Percentiles rank a stretch among this genome's conserved stretches.
Evolutionary conservation across 129 eudicot genomes (phyloP).

Genomic region (Pittosporum tobira): DNA sequence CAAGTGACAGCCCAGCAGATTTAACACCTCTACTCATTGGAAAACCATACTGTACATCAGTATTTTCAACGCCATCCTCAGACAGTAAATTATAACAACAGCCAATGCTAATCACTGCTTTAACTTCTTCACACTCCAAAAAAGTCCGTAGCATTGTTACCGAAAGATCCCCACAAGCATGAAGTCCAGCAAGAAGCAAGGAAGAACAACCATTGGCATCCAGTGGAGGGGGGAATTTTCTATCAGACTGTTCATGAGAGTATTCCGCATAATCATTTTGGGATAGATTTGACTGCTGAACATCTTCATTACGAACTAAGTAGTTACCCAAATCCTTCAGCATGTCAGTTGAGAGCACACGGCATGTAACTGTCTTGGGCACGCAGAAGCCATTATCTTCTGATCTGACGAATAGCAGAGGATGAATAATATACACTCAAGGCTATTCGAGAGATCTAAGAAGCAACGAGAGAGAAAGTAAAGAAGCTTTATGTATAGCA

Average conservation of each 20-base stretch:
- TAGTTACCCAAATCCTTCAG: constrained; percentile 47
- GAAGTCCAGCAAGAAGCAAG: constrained; percentile 88
- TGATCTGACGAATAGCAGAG: constrained; percentile 29
- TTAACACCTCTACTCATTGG: constrained; percentile 62
- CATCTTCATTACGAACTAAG: constrained; percentile 20
- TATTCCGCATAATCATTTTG: constrained; percentile 11
- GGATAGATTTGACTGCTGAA: constrained; percentile 10
- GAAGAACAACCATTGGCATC: constrained; percentile 21
- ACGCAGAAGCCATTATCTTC: constrained; percentile 31
- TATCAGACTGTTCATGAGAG: constrained; percentile 14
- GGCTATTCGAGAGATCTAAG: not conserved
- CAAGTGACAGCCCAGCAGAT: constrained; percentile 41
- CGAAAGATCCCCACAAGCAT: constrained; percentile 94
- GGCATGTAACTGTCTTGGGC: constrained; percentile 74
- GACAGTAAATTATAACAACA: constrained; percentile 92
- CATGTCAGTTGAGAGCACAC: constrained; percentile 58
- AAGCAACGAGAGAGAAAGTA: no score
- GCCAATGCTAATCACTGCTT: constrained; percentile 77
- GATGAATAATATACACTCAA: not conserved
- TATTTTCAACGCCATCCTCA: constrained; percentile 36
- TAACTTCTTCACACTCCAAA: constrained; percentile 55
- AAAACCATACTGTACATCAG: constrained; percentile 40
- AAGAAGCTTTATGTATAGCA: not conserved
- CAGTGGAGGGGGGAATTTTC: constrained; percentile 7
- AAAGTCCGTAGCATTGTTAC: constrained; percentile 92